These are phyloP conservation scores for Hypsizygus ulmarius DNA, from an alignment of 1,284 basidiomycete species.

Conservation along the genomic window DNA sequence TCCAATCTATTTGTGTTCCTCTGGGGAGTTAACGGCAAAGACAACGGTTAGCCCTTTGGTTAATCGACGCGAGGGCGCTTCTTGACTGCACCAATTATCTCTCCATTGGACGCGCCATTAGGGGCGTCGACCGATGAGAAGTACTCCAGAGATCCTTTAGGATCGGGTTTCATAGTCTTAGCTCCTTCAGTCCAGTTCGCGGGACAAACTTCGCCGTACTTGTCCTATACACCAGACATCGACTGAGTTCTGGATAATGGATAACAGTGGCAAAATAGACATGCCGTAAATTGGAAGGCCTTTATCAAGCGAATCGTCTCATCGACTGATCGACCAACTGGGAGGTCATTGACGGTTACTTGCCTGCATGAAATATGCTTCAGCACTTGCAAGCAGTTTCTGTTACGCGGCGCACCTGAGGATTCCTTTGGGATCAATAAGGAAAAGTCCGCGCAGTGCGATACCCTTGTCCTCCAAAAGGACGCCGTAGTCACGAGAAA, in stretches of 20 bases:
- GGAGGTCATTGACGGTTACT: constrained; percentile 86
- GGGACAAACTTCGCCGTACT: constrained; percentile 89
- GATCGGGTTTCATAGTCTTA: constrained; percentile 78
- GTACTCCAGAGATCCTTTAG: constrained; percentile 72
- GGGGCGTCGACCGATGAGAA: constrained; percentile 45
- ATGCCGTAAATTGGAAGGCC: constrained; percentile 86
- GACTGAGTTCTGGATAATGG: not conserved
- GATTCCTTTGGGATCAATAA: constrained; percentile 86
- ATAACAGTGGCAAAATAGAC: constrained; percentile 25
- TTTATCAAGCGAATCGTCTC: constrained; percentile 87
- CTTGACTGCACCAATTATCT: constrained; percentile 25
- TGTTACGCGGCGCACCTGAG: constrained; percentile 47
- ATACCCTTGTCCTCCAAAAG: constrained; percentile 84
- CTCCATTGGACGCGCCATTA: constrained; percentile 15
- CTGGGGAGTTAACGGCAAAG: not conserved
- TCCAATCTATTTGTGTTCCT: not conserved
- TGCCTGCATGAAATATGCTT: constrained; percentile 43
- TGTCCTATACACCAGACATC: constrained; percentile 48
- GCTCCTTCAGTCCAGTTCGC: constrained; percentile 79
- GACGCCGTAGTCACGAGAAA: constrained; percentile 79
- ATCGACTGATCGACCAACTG: constrained; percentile 88
- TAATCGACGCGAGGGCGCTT: constrained; percentile 30
- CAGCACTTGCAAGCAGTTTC: not conserved
- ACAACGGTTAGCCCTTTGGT: not conserved
- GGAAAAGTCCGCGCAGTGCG: constrained; percentile 82